These are phyloP conservation scores for Aureobasidium lini DNA, from an alignment of 2,329 filamentous ascomycete species.

Conservation along the genomic window DNA sequence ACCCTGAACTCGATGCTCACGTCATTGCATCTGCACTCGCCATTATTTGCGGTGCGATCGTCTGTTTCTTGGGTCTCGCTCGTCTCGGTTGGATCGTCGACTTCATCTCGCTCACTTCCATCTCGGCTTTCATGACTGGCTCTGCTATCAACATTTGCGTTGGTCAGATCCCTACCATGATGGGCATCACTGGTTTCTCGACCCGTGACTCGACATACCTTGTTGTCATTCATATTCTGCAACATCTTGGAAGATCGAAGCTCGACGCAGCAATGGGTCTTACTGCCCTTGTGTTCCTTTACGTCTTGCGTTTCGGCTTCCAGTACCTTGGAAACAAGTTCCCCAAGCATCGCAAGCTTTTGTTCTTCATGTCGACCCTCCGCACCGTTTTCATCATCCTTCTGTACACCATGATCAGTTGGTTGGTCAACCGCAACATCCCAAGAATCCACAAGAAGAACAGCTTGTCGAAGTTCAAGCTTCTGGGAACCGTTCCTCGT, in stretches of 20 bases:
- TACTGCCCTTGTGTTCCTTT: slow-evolving; percentile 71
- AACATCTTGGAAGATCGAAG: slow-evolving; percentile 57
- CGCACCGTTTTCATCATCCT: slow-evolving; percentile 87
- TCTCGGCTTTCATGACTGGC: slow-evolving; percentile 95
- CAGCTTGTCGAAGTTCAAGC: slow-evolving; percentile 52
- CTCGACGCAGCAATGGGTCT: slow-evolving; percentile 85
- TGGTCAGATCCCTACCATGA: slow-evolving; percentile 73
- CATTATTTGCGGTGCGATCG: slow-evolving; percentile 68
- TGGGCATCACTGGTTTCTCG: slow-evolving; percentile 57
- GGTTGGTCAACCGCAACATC: slow-evolving; percentile 60
- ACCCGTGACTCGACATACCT: slow-evolving; percentile 71
- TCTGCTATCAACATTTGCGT: slow-evolving; percentile 82
- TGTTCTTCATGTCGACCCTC: slow-evolving; percentile 88
- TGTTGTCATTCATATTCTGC: slow-evolving; percentile 77
- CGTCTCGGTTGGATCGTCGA: slow-evolving; percentile 87
- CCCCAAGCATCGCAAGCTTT: slow-evolving; percentile 61
- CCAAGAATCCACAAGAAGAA: slow-evolving; percentile 36
- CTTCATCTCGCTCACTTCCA: slow-evolving; percentile 80
- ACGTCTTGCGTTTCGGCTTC: slow-evolving; percentile 62
- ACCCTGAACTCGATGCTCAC: slow-evolving; percentile 54
- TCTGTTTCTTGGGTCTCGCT: slow-evolving; percentile 69
- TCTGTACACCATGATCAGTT: slow-evolving; percentile 87
- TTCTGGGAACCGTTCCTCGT: slow-evolving; percentile 70
- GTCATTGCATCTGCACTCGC: slow-evolving; percentile 72
- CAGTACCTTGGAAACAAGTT: slow-evolving; percentile 59